These are phyloP conservation scores for Fusarium penzigii DNA, from an alignment of 2,329 filamentous ascomycete species.

Conservation along the genomic window DNA sequence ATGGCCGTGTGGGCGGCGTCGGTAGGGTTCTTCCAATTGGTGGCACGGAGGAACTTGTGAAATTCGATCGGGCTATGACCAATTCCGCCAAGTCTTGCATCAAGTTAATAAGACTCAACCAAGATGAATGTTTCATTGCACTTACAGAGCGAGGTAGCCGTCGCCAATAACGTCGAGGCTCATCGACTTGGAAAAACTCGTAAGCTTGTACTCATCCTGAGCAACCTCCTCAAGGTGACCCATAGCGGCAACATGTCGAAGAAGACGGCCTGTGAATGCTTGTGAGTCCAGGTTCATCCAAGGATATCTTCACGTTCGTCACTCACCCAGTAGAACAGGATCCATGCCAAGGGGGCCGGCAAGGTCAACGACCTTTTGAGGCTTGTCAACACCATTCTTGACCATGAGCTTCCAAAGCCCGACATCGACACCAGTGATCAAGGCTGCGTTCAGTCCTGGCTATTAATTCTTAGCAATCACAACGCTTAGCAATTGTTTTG, in stretches of 20 bases:
- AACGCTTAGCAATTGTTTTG: not conserved
- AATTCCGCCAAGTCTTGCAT: constrained; percentile 2
- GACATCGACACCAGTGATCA: constrained; percentile 33
- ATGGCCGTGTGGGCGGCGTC: constrained; percentile 4
- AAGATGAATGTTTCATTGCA: not conserved
- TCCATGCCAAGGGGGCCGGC: constrained; percentile 30
- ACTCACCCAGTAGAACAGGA: constrained; percentile 28
- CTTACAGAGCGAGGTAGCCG: constrained; percentile 31
- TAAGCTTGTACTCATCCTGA: constrained; percentile 36
- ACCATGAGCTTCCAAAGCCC: constrained; percentile 38
- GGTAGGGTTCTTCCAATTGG: constrained; percentile 5
- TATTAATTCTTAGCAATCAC: not conserved
- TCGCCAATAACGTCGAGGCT: constrained; percentile 31
- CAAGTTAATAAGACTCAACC: too few relatives aligned
- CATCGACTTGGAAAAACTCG: constrained; percentile 35
- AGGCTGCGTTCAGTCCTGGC: constrained; percentile 19
- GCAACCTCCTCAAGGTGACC: constrained; percentile 36
- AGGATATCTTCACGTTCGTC: not conserved
- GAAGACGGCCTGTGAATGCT: constrained; percentile 20
- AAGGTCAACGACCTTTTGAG: constrained; percentile 33
- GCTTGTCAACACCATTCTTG: constrained; percentile 27
- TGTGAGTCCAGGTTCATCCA: constrained; percentile 3
- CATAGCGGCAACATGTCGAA: constrained; percentile 39
- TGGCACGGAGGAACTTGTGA: constrained; percentile 3
- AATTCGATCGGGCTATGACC: constrained; percentile 8